Conservation (phyloP, 2,329 filamentous ascomycete genomes). For the Chrysosporium keratinophilum region DNA sequence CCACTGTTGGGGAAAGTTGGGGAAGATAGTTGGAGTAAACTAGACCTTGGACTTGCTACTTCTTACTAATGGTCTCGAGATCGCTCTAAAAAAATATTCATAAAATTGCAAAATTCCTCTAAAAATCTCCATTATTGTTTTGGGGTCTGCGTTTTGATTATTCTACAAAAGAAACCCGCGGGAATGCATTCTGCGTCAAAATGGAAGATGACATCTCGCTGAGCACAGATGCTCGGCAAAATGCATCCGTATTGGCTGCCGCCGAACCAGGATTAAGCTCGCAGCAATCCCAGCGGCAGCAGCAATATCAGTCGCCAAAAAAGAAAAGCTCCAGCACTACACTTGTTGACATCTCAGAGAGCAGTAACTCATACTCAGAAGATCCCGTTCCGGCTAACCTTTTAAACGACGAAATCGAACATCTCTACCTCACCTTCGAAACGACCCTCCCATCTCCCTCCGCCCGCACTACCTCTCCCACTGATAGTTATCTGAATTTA, state of each 20-base stretch:
- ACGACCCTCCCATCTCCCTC: conserved; percentile 45
- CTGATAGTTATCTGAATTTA: conserved; percentile 27
- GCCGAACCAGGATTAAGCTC: neutral
- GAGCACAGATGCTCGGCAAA: neutral
- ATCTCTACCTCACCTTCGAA: conserved; percentile 53
- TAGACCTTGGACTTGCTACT: too few species aligned
- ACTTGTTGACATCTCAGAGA: neutral
- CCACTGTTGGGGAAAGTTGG: too few species aligned
- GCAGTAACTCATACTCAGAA: neutral
- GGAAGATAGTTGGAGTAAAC: too few species aligned
- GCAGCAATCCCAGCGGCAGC: neutral
- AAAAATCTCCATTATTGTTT: too few species aligned
- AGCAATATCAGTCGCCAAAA: neutral
- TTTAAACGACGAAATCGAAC: conserved; percentile 35
- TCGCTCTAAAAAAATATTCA: too few species aligned
- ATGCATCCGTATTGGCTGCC: neutral
- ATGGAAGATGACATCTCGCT: neutral
- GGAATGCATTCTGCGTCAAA: neutral
- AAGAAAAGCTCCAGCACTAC: conserved; percentile 4
- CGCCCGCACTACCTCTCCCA: conserved; percentile 25
- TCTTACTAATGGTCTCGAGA: too few species aligned
- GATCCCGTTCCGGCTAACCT: neutral
- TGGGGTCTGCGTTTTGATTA: too few species aligned
- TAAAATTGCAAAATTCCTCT: too few species aligned
- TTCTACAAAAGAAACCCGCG: neutral